Evolutionary conservation across 306 rosid genomes (phyloP), one percentile per base, ranked within the genome.

Genomic region (Ochetophila trinervis): DNA sequence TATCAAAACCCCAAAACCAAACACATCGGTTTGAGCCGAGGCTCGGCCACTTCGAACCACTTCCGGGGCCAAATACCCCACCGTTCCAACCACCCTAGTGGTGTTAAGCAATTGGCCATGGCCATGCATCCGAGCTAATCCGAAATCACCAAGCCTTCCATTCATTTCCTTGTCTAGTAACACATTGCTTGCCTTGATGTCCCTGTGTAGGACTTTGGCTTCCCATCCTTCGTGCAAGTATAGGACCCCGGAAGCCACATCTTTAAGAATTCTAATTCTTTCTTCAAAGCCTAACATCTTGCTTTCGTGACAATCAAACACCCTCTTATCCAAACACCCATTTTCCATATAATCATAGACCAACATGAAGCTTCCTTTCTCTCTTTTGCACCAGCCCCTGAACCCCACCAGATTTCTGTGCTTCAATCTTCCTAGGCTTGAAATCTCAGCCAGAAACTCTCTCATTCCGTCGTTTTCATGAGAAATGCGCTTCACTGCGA

Each of bases 141-240:
- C 95, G 47, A 89, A 92, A 69, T 92, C 98, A 14, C 98, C 96
- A 1, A 89, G 72, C 67, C 79, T 84, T 51, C 88, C 98, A 52
- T 76, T 92, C 92, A 87, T 87, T 6, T 89, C 88, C 62, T 85
- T 89, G 42, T 92, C 98, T 0, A 92, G 78, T 52, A 89, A 73
- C 27, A 87, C 98, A 57, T 92, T 92, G 67, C 95, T 87, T 2
- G 96, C 96, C 67, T 92, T 92, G 13, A 92, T 92, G 71, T 92
- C 98, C 70, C 96, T 87, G 9, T 85, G 96, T 9, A 92, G 72
- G 2, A 92, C 96, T 53, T 76, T 77, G 0, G 84, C 74, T 53
- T 92, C 96, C 95, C 96, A 92, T 0, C 96, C 96, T 17, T 92
- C 98, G n/a, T 92, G 98, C 34, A 92, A 74, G 60, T 92, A 92